Conservation (phyloP, 495 filamentous ascomycete species). For the Rusavskia elegans region DNA sequence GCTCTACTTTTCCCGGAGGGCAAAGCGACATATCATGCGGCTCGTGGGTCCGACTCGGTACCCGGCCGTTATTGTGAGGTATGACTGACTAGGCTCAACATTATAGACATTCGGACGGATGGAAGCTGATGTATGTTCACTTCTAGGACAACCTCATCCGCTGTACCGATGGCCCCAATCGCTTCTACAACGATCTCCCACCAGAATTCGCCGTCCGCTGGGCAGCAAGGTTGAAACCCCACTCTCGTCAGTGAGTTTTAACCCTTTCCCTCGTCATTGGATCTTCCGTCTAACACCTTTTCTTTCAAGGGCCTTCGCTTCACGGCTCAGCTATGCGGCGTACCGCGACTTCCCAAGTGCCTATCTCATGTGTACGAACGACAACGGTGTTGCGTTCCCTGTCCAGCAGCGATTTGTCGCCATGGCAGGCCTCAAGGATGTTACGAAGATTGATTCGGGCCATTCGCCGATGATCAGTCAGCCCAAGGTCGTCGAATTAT, state of each 20-base stretch:
- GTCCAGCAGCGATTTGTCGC: background rate
- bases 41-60: background rate
- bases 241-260: background rate
- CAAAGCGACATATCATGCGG: background rate
- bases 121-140: background rate
- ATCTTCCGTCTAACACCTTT: background rate
- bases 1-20: background rate
- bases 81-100: background rate
- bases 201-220: background rate
- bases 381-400: background rate
- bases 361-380: background rate
- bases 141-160: background rate
- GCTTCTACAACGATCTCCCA: constrained; percentile 1
- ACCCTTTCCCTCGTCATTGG: background rate
- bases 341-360: background rate
- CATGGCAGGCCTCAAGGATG: background rate
- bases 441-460: background rate
- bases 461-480: constrained; percentile 8
- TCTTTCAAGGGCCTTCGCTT: background rate
- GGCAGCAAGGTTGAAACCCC: background rate
- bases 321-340: background rate
- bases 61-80: background rate
- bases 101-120: background rate
- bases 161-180: background rate
- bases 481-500: background rate